Evolutionary conservation across 371 early-diverging fungal species (phyloP), one percentile per base, ranked within the genome.

Genomic region (Mucor racemosus): DNA sequence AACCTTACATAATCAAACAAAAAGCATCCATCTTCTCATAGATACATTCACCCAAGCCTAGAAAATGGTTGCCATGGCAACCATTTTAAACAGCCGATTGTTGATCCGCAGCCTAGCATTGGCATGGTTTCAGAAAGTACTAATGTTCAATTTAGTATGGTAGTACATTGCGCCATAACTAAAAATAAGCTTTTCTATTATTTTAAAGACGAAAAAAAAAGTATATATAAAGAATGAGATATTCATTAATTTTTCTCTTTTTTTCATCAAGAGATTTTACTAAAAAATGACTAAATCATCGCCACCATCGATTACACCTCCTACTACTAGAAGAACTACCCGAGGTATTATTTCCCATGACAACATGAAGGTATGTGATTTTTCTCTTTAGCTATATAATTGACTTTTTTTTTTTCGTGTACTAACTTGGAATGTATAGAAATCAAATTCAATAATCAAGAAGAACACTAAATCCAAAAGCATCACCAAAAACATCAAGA

Each of bases 11-110:
- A 26, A 26, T 26, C 26, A 26, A 26, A 26, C 26, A 26, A 26
- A 26, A 26, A 26, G 26, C 26, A 26, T 1, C 26, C 4, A 21
- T n/a, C n/a, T n/a, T n/a, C n/a, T n/a, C n/a, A n/a, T n/a, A n/a
- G n/a, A n/a, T n/a, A n/a, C n/a, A n/a, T n/a, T n/a, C n/a, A n/a
- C n/a, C 26, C 4, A 21, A 48, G 4, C 21, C 26, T 19, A 17
- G 5, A 10, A 9, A 50, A 50, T 19, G 50, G 50, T 50, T 55
- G 55, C 55, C 55, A 55, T 55, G 35, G 55, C 55, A 55, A 55
- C 55, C 55, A 55, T 35, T 34, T 55, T 55, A 13, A 55, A n/a
- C 7, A 2, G 5, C 55, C 55, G 55, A 34, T 15, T 55, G 14
- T 35, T 38, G 35, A 31, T 55, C 33, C 55, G 35, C 55, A 55